Percentiles rank a stretch among this genome's conserved stretches.
Conservation (phyloP, 2,329 filamentous ascomycete genomes). For the Aureobasidium musti region DNA sequence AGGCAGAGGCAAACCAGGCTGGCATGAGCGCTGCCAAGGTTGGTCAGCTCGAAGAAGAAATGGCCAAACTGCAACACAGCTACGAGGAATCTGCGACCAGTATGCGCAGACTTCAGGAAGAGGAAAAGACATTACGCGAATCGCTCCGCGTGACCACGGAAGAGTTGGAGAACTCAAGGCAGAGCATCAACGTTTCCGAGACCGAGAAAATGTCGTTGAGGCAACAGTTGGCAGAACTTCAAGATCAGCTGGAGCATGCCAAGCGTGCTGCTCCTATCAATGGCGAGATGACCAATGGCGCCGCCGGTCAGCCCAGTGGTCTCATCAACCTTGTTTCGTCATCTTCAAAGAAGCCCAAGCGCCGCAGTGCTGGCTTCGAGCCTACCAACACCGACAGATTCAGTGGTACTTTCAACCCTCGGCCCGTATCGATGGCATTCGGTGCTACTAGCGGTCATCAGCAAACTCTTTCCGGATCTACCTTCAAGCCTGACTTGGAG, state of each 20-base stretch:
- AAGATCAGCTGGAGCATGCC: slow-evolving; percentile 88
- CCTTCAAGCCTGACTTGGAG: slow-evolving; percentile 78
- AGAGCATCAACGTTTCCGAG: slow-evolving; percentile 74
- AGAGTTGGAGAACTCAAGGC: slow-evolving; percentile 77
- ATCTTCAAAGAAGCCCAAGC: slow-evolving; percentile 94
- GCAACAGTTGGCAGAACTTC: slow-evolving; percentile 84
- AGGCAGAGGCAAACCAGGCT: slow-evolving; percentile 95
- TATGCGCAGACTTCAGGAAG: slow-evolving; percentile 91
- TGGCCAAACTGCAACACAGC: slow-evolving; percentile 83
- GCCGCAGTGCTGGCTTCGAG: slow-evolving; percentile 86
- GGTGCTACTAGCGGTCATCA: slow-evolving; percentile 63
- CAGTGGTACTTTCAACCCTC: slow-evolving; percentile 88
- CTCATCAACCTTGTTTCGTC: slow-evolving; percentile 83
- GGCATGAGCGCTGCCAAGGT: slow-evolving; percentile 91
- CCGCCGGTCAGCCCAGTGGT: slow-evolving; percentile 63
- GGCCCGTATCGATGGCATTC: slow-evolving; percentile 94
- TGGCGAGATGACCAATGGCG: slow-evolving; percentile 55
- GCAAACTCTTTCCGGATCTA: slow-evolving; percentile 71
- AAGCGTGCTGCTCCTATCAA: slow-evolving; percentile 76
- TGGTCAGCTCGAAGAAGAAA: slow-evolving; percentile 90
- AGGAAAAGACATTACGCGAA: slow-evolving; percentile 83
- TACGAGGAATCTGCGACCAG: slow-evolving; percentile 89
- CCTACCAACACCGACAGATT: slow-evolving; percentile 84
- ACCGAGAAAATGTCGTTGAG: slow-evolving; percentile 81
- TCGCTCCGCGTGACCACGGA: slow-evolving; percentile 75